These are phyloP conservation scores for Xylariales sp. DNA, from an alignment of 2,329 filamentous ascomycete species.

Conservation along the genomic window DNA sequence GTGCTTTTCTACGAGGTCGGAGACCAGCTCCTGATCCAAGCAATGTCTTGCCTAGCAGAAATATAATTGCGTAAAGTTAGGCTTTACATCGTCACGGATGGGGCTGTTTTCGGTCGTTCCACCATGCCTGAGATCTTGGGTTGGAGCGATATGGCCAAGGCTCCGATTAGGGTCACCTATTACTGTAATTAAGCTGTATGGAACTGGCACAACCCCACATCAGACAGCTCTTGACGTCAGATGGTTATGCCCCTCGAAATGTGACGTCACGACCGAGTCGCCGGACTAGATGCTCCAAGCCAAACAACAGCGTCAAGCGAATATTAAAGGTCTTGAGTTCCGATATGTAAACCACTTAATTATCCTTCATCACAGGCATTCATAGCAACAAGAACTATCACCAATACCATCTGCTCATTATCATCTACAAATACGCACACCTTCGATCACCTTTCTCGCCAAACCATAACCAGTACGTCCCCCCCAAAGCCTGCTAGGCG, in stretches of 20 bases:
- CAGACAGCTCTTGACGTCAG: slow-evolving; percentile 44
- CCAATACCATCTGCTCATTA: background rate
- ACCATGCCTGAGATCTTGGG: background rate
- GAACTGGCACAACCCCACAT: slow-evolving; percentile 8
- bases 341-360: background rate
- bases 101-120: slow-evolving; percentile 6
- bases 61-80: slow-evolving; percentile 11
- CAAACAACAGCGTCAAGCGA: slow-evolving; percentile 8
- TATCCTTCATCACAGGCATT: background rate
- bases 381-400: background rate
- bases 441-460: background rate
- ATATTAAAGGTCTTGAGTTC: slow-evolving; percentile 27
- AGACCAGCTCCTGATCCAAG: too few relatives aligned
- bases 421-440: slow-evolving; percentile 2
- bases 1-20: background rate
- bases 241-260: slow-evolving; percentile 13
- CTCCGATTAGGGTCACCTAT: background rate
- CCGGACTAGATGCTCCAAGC: slow-evolving; percentile 24
- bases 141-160: background rate
- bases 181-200: background rate
- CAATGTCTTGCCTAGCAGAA: background rate
- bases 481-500: background rate
- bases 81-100: slow-evolving; percentile 13
- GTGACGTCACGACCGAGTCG: slow-evolving; percentile 31
- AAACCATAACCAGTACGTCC: slow-evolving; percentile 22